Percentiles rank a stretch among this genome's conserved stretches.
Evolutionary conservation across 148 eudicot species (phyloP).

Genomic region (Persicaria maculosa): DNA sequence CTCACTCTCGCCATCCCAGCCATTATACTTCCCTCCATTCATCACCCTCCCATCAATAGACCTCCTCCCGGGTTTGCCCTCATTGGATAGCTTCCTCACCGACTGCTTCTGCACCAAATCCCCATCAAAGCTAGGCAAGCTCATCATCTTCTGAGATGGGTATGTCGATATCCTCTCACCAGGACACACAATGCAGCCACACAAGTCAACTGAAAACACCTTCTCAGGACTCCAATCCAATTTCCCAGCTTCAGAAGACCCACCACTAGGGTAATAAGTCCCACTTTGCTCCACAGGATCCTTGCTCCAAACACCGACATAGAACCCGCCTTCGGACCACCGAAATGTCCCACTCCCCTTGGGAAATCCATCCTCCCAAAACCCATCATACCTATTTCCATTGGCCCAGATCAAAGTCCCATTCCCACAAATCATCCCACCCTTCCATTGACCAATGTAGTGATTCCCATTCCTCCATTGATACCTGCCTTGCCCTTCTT

Average conservation of each 20-base stretch:
- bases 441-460: slow-evolving; percentile 62
- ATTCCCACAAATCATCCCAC: slow-evolving; percentile 49
- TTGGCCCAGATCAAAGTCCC: slow-evolving; percentile 55
- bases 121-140: slow-evolving; percentile 41
- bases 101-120: slow-evolving; percentile 22
- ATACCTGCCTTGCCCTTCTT: slow-evolving; percentile 69
- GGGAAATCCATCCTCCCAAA: slow-evolving; percentile 62
- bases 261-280: slow-evolving; percentile 41
- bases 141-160: slow-evolving; percentile 58
- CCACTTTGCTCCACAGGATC: slow-evolving; percentile 47
- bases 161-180: slow-evolving; percentile 41
- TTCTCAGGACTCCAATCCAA: slow-evolving; percentile 59
- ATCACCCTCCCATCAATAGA: slow-evolving; percentile 42
- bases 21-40: slow-evolving; percentile 21
- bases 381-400: slow-evolving; percentile 72
- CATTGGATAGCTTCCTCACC: slow-evolving; percentile 15
- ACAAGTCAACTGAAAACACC: slow-evolving; percentile 32
- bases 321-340: slow-evolving; percentile 57
- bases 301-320: slow-evolving; percentile 66
- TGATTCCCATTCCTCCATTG: slow-evolving; percentile 59
- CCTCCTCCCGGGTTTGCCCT: slow-evolving; percentile 27
- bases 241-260: slow-evolving; percentile 14
- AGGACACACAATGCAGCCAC: slow-evolving; percentile 30
- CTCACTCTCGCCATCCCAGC: slow-evolving; percentile 22
- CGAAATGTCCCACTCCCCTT: slow-evolving; percentile 67